Evolutionary conservation across 768 basidiomycete genomes (phyloP).

Genomic region (Termitomyces sp.): DNA sequence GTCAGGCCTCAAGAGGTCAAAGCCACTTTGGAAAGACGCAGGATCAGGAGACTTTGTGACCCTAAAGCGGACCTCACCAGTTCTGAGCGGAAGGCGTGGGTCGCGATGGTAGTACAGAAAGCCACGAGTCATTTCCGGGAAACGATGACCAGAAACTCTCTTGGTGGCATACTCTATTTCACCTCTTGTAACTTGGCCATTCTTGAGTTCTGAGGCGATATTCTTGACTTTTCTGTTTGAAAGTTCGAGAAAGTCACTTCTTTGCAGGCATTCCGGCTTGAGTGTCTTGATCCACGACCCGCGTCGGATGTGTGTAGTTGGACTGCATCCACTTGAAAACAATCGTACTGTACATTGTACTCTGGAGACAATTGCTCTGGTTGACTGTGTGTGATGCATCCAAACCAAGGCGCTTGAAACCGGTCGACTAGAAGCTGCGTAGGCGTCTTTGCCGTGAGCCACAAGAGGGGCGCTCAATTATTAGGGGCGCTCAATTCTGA

Average conservation of each 20-base stretch:
- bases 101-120: conserved; percentile 16
- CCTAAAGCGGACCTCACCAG: conserved; percentile 15
- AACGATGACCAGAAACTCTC: background rate
- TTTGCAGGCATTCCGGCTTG: background rate
- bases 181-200: background rate
- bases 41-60: conserved; percentile 7
- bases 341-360: background rate
- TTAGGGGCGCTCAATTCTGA: no score
- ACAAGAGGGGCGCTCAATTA: no score
- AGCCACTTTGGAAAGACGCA: conserved; percentile 7
- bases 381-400: no score
- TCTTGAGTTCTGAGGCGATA: background rate
- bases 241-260: background rate
- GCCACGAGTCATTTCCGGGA: conserved; percentile 3
- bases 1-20: conserved; percentile 8
- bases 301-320: no score
- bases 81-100: background rate
- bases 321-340: background rate
- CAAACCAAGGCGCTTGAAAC: no score
- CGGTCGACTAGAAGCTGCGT: no score
- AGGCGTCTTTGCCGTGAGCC: no score
- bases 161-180: background rate
- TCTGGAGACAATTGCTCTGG: background rate
- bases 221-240: background rate
- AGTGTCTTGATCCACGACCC: background rate